These are phyloP conservation scores for Copromyces sp. DNA, from an alignment of 495 filamentous ascomycete species.

Conservation along the genomic window DNA sequence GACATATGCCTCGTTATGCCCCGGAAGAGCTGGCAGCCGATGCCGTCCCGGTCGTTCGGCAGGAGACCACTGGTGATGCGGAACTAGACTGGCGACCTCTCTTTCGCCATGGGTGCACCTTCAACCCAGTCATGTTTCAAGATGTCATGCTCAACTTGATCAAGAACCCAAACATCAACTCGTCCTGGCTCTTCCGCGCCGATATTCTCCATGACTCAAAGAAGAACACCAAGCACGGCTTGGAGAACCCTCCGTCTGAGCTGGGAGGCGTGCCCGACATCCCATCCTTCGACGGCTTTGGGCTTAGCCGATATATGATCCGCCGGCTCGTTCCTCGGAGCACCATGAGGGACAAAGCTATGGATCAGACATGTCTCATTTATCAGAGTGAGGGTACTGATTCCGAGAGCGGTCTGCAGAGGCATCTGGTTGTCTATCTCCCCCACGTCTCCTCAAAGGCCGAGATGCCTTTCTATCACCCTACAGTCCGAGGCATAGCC, in stretches of 20 bases:
- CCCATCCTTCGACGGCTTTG: conserved; percentile 19
- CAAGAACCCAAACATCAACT: conserved; percentile 78
- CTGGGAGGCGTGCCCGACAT: background rate
- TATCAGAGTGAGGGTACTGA: conserved; percentile 28
- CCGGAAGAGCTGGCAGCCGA: conserved; percentile 26
- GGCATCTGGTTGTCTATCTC: conserved; percentile 62
- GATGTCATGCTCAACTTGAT: conserved; percentile 63
- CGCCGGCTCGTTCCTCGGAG: conserved; percentile 75
- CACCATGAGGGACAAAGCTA: conserved; percentile 54
- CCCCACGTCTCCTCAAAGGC: conserved; percentile 54
- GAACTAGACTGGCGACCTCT: conserved; percentile 37
- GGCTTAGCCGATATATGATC: conserved; percentile 41
- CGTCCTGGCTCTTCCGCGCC: conserved; percentile 71
- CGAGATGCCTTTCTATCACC: conserved; percentile 81
- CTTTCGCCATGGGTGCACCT: conserved; percentile 43
- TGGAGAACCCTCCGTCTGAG: conserved; percentile 8
- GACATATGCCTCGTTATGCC: conserved; percentile 3
- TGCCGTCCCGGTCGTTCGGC: conserved; percentile 15
- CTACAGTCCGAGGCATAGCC: conserved; percentile 58
- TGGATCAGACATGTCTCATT: conserved; percentile 75
- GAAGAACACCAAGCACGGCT: background rate
- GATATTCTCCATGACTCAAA: conserved; percentile 57
- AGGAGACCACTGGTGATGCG: conserved; percentile 11
- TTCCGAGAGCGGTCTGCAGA: conserved; percentile 9
- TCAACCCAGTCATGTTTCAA: conserved; percentile 48